Conservation (phyloP, 2,329 filamentous ascomycete genomes). For the Arthroderma sp. region DNA sequence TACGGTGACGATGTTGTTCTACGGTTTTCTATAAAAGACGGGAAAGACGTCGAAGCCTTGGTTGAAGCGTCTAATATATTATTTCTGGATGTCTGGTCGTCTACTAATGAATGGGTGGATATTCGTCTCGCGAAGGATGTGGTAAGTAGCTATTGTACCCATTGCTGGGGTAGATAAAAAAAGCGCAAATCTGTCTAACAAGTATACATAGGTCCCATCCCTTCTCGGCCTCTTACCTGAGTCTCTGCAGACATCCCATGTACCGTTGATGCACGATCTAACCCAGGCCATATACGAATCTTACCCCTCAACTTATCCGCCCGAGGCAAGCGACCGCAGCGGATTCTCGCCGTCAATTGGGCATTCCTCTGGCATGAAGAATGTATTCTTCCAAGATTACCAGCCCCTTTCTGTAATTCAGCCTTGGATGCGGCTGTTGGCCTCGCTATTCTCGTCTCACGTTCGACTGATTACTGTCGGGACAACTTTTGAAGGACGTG, state of each 20-base stretch:
- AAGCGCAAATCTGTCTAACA: conserved; percentile 5
- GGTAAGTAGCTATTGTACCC: conserved; percentile 33
- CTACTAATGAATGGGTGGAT: conserved; percentile 69
- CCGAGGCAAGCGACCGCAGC: conserved; percentile 15
- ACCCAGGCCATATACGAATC: conserved; percentile 64
- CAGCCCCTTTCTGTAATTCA: conserved; percentile 72
- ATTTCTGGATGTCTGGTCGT: conserved; percentile 84
- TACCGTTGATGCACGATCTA: conserved; percentile 66
- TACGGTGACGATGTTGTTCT: conserved; percentile 79
- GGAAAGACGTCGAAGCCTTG: conserved; percentile 56
- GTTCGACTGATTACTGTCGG: conserved; percentile 64
- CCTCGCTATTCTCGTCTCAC: conserved; percentile 77
- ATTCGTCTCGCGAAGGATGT: conserved; percentile 65
- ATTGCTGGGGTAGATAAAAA: neutral
- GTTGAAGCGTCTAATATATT: conserved; percentile 61
- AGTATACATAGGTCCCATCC: conserved; percentile 43
- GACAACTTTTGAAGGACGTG: conserved; percentile 73
- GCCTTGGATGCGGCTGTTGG: conserved; percentile 84
- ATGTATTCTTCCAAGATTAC: conserved; percentile 85
- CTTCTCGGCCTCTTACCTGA: conserved; percentile 65
- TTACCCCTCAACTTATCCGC: conserved; percentile 38
- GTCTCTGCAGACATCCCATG: conserved; percentile 58
- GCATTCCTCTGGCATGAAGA: conserved; percentile 29
- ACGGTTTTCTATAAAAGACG: conserved; percentile 61
- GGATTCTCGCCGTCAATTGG: conserved; percentile 19